Evolutionary conservation across 768 basidiomycete genomes (phyloP), one percentile per base, ranked within the genome.

Genomic region (Phylloporus sp.): DNA sequence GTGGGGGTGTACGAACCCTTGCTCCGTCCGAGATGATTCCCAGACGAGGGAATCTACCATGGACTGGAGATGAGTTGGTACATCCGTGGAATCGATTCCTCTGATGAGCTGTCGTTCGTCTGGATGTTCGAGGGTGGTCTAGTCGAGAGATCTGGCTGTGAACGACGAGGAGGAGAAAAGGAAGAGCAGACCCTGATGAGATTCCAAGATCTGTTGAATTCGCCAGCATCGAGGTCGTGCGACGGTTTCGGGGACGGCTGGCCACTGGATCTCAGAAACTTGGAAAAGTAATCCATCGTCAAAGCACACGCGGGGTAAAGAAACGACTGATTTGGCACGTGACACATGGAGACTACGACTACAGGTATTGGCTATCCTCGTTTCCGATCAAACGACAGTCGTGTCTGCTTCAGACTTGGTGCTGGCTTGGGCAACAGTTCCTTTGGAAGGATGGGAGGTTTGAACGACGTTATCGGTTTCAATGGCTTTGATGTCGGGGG

Each of bases 31-130:
- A 10, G 83, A 82, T 14, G 87, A 86, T 66, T 96, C 94, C 72
- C 82, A 80, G 9, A 93, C 88, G 40, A 96, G 74, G 13, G 85
- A 74, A 66, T 94, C 87, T 3, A 92, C 87, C 75, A 97, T 84
- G 5, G 81, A 79, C 56, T 81, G 76, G 17, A 95, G 71, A 55
- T 82, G 79, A 21, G 68, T 71, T 8, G 93, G 90, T 0, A 94
- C 91, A 63, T 81, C 77, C 4, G 94, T 96, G 10, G 82, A 81
- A 42, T 70, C 69, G 58, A 94, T 93, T 13, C 94, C 91, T 61
- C 77, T 80, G 11, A 80, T 71, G 29, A 96, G 65, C 64, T 94
- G 91, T 32, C 92, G 77, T 70, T 96, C 92, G 66, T 96, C 91
- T 1, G 93, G 92, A 61, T 86, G 76, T 38, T 79, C 69, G n/a